These are phyloP conservation scores for Collybiopsis confluens DNA, from an alignment of 768 basidiomycete species.

Conservation along the genomic window DNA sequence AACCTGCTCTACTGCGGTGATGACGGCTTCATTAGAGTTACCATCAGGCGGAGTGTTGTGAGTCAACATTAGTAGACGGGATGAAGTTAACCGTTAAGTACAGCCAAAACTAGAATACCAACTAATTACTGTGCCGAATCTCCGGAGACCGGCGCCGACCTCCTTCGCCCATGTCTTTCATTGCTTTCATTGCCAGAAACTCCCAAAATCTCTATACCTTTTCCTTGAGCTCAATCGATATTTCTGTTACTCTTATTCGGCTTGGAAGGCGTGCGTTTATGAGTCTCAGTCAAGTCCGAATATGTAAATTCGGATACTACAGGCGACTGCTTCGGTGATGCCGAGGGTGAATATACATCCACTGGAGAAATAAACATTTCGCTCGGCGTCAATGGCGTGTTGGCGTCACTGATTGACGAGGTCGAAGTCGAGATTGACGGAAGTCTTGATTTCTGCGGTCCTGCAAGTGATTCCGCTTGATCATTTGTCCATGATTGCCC, in stretches of 20 bases:
- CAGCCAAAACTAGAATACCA: no score
- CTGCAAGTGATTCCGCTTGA: slow-evolving; percentile 8
- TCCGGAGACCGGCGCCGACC: no score
- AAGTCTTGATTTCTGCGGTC: neutral
- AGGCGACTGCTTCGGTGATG: neutral
- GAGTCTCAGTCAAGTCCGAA: neutral
- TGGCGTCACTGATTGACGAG: slow-evolving; percentile 4
- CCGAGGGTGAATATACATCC: neutral
- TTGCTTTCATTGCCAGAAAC: no score
- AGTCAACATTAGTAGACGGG: neutral
- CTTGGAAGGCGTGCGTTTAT: neutral
- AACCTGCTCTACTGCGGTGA: no score
- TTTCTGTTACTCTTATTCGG: neutral
- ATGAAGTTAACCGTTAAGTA: no score
- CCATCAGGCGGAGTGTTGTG: neutral
- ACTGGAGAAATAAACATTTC: neutral
- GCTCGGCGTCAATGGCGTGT: neutral
- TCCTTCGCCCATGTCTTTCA: no score
- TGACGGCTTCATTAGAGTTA: neutral
- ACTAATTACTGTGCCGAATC: no score
- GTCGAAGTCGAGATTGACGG: slow-evolving; percentile 2
- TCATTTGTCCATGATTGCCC: slow-evolving; percentile 6
- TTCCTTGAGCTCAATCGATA: no score
- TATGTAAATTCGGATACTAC: neutral
- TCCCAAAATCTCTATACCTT: no score